These are phyloP conservation scores for Dioszegia aurantiaca DNA, from an alignment of 768 basidiomycete species.

Conservation along the genomic window DNA sequence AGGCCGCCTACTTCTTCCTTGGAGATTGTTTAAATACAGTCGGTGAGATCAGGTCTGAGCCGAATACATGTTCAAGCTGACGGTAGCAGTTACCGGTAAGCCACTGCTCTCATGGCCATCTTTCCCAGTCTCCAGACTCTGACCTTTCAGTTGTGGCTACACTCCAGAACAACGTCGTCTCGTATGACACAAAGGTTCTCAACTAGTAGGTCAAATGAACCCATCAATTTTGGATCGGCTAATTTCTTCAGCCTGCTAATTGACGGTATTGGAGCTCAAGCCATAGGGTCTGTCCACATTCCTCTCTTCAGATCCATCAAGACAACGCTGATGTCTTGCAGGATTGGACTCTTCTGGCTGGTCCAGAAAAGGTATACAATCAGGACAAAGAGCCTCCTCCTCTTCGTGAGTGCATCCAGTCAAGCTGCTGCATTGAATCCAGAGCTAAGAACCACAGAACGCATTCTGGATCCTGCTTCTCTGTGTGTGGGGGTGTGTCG, in stretches of 20 bases:
- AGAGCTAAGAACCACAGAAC: conserved; percentile 46
- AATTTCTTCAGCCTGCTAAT: conserved; percentile 35
- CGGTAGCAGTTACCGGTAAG: conserved; percentile 27
- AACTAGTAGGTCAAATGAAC: conserved; percentile 33
- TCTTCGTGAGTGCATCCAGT: conserved; percentile 30
- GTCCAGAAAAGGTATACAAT: conserved; percentile 39
- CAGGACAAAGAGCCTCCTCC: conserved; percentile 40
- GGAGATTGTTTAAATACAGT: conserved; percentile 44
- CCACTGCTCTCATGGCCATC: too few species aligned
- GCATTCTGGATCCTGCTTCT: conserved; percentile 46
- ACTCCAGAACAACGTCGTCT: conserved; percentile 45
- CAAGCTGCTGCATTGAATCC: not conserved
- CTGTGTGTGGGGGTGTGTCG: conserved; percentile 66
- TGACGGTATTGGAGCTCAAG: conserved; percentile 47
- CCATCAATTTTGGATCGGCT: not conserved
- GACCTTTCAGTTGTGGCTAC: conserved; percentile 36
- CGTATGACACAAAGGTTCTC: conserved; percentile 43
- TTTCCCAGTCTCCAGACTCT: too few species aligned
- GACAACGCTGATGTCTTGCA: not conserved
- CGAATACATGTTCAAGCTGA: not conserved
- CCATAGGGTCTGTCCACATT: conserved; percentile 25
- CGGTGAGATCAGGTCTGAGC: conserved; percentile 23
- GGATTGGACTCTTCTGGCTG: conserved; percentile 47
- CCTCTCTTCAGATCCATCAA: not conserved
- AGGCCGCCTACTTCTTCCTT: conserved; percentile 54